A percentile compares a stretch with the other conserved stretches of the same genome.
Evolutionary conservation across 2,329 filamentous ascomycete genomes (phyloP).

Genomic region (Botrytis porri): DNA sequence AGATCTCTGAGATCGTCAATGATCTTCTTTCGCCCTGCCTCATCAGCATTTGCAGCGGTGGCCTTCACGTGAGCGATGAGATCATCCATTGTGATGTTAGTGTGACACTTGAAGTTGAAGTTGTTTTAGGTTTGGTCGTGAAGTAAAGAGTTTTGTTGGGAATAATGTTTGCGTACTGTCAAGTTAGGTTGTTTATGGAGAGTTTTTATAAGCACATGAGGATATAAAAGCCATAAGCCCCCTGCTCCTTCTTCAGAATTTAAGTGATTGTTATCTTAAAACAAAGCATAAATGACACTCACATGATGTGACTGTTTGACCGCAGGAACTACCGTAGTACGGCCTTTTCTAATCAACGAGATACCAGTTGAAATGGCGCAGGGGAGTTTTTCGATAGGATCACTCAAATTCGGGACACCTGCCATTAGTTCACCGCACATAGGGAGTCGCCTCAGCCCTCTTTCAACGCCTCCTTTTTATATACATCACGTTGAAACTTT

Average conservation of each 20-base stretch:
- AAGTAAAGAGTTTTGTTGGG: background rate
- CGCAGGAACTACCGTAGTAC: background rate
- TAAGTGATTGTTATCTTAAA: background rate
- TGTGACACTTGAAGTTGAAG: background rate
- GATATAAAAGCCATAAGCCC: background rate
- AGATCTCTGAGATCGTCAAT: conserved; percentile 16
- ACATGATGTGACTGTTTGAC: background rate
- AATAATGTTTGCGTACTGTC: background rate
- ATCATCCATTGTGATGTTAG: conserved; percentile 1
- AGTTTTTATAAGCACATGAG: background rate
- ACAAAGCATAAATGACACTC: background rate
- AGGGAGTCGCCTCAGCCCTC: background rate
- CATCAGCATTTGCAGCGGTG: background rate
- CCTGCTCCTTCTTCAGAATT: background rate
- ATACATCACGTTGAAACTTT: background rate
- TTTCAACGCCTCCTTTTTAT: background rate
- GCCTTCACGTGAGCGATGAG: conserved; percentile 3
- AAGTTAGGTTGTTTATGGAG: background rate
- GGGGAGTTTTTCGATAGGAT: background rate
- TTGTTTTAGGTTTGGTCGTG: background rate
- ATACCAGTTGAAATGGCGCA: background rate
- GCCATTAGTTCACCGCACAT: background rate
- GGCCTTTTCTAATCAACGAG: background rate
- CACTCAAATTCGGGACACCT: background rate
- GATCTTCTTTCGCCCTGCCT: conserved; percentile 13